Conservation (phyloP, 2,329 filamentous ascomycete genomes). For the Bipolaris victoriae region DNA sequence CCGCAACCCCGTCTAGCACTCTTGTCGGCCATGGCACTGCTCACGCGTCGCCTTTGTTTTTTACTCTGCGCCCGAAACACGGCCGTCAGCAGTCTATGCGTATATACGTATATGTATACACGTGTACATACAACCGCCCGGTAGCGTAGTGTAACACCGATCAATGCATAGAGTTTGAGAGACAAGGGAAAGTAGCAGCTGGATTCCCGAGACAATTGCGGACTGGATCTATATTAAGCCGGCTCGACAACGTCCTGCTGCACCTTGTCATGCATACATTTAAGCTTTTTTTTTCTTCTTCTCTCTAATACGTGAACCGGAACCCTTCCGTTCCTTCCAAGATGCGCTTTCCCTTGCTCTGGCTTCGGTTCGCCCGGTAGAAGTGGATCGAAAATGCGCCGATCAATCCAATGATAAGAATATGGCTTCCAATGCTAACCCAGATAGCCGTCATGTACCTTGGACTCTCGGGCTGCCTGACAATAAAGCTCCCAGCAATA, state of each 20-base stretch:
- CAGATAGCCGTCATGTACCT: constrained; percentile 69
- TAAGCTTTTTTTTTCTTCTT: constrained; percentile 5
- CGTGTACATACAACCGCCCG: background rate
- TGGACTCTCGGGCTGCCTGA: constrained; percentile 66
- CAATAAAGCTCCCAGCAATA: constrained; percentile 70
- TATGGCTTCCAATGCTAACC: constrained; percentile 67
- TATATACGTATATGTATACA: background rate
- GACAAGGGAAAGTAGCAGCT: background rate
- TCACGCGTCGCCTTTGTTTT: background rate
- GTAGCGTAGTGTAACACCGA: background rate
- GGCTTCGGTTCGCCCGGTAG: constrained; percentile 57
- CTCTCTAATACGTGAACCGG: constrained; percentile 50
- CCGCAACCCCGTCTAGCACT: background rate
- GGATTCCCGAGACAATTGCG: background rate
- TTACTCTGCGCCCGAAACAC: background rate
- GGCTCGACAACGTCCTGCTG: background rate
- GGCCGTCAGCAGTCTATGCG: background rate
- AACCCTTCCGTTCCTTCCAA: constrained; percentile 60
- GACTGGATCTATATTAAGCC: background rate
- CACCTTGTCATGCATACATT: background rate
- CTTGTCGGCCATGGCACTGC: background rate
- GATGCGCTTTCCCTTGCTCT: constrained; percentile 54
- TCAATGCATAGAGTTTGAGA: constrained; percentile 1
- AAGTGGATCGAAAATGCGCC: constrained; percentile 61
- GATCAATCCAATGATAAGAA: constrained; percentile 64